These are phyloP conservation scores for Aureobasidium uvarum DNA, from an alignment of 2,329 filamentous ascomycete genomes.

Conservation along the genomic window DNA sequence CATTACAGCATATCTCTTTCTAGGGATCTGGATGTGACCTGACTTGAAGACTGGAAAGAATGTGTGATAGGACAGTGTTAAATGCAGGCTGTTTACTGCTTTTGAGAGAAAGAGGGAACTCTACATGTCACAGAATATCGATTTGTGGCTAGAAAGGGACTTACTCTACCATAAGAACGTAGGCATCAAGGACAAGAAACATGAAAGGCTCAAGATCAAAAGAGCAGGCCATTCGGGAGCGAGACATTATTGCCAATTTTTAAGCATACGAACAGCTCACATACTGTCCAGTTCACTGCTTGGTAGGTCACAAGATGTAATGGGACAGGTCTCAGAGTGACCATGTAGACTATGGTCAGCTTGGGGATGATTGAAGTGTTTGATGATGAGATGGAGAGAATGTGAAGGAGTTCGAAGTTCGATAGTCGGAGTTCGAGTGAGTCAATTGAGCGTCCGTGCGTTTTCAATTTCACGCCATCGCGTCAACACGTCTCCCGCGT, in stretches of 20 bases:
- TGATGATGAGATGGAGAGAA: not conserved
- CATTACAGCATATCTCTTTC: not conserved
- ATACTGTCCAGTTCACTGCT: not conserved
- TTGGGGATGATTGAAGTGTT: not conserved
- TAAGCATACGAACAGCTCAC: not conserved
- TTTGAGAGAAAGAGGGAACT: not conserved
- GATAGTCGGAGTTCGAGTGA: not conserved
- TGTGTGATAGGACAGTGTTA: not conserved
- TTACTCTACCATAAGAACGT: not conserved
- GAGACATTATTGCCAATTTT: not conserved
- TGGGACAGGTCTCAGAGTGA: not conserved
- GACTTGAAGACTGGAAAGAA: not conserved
- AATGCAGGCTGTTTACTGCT: not conserved
- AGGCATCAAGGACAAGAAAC: not conserved
- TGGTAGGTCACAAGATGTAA: too few species aligned
- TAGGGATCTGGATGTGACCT: not conserved
- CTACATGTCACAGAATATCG: not conserved
- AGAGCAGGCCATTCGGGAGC: not conserved
- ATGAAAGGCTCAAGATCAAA: not conserved
- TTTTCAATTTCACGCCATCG: not conserved
- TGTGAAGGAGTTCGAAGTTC: not conserved
- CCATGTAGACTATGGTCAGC: not conserved
- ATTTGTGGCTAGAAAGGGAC: not conserved
- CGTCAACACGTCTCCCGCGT: slow-evolving; percentile 13
- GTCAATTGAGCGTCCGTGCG: not conserved